Evolutionary conservation across 1,284 basidiomycete genomes (phyloP).

Genomic region (Exobasidium rhododendri): DNA sequence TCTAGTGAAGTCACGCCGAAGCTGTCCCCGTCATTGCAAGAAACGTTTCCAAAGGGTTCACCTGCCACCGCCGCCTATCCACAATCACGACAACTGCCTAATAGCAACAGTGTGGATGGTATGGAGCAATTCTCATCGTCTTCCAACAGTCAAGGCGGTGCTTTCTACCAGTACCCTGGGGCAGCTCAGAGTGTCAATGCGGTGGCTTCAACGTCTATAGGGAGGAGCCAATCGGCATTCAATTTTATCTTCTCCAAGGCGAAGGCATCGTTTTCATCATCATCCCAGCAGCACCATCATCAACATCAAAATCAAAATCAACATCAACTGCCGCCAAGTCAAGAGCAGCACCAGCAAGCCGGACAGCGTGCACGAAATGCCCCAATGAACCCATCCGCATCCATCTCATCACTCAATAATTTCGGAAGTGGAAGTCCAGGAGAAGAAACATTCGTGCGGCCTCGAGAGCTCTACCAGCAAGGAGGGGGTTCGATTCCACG

Average conservation of each 20-base stretch:
- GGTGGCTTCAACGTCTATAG: constrained; percentile 16
- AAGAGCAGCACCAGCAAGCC: too few relatives aligned
- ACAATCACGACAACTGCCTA: too few relatives aligned
- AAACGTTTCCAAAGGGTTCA: not conserved
- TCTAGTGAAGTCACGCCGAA: not conserved
- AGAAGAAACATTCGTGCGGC: constrained; percentile 5
- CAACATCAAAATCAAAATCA: constrained; percentile 28
- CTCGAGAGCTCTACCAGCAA: not conserved
- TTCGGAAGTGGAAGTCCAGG: not conserved
- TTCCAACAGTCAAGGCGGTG: not conserved
- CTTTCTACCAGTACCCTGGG: constrained; percentile 25
- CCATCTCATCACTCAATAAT: not conserved
- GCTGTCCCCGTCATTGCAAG: not conserved
- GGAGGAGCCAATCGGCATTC: constrained; percentile 44
- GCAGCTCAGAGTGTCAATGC: constrained; percentile 14
- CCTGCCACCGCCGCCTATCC: too few relatives aligned
- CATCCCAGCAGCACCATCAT: constrained; percentile 28
- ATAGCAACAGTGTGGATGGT: not conserved
- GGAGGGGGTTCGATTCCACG: not conserved
- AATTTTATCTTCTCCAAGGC: constrained; percentile 48
- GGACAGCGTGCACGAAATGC: not conserved
- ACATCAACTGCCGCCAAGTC: not conserved
- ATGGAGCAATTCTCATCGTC: not conserved
- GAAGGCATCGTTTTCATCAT: constrained; percentile 41
- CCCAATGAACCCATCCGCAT: constrained; percentile 2